A percentile compares a stretch with the other conserved stretches of the same genome.
phyloP scores from a whole-genome alignment of 257 asterid genomes.

The Datura wrightii region DNA sequence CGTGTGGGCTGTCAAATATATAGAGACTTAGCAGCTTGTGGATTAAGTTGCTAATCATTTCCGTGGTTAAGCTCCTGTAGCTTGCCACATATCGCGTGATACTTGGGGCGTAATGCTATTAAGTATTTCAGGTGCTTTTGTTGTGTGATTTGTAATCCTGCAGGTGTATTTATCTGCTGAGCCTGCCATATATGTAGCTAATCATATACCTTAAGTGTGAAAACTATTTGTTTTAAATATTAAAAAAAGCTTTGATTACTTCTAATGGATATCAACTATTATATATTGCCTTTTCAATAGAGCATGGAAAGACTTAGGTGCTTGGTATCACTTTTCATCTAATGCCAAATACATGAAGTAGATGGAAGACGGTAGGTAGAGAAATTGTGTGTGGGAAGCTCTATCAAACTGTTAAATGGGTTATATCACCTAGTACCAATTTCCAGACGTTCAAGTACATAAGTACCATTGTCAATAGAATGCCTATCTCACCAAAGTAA shows the following conservation, averaged over 20 bases:
- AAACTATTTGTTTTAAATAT: background rate
- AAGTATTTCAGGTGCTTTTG: slow-evolving; percentile 1
- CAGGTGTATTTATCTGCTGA: background rate
- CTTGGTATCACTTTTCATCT: background rate
- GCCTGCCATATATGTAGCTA: background rate
- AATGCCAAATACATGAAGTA: background rate
- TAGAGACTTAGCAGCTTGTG: background rate
- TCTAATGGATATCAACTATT: background rate
- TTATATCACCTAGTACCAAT: background rate
- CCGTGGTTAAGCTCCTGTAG: background rate
- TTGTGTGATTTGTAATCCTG: background rate
- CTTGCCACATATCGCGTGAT: background rate
- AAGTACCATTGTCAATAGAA: background rate
- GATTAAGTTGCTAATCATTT: background rate
- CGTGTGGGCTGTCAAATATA: background rate
- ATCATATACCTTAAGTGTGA: background rate
- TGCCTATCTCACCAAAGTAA: background rate
- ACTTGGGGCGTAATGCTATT: background rate
- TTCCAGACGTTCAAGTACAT: background rate
- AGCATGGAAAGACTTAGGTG: background rate
- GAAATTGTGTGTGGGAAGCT: background rate
- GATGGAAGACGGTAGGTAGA: background rate
- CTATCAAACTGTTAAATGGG: background rate
- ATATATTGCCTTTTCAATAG: background rate
- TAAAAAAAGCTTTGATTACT: background rate